Evolutionary conservation across 1,139 yeast species (phyloP), one percentile per base, ranked within the genome.

Genomic region (Suzukiozyma palmioleophila): DNA sequence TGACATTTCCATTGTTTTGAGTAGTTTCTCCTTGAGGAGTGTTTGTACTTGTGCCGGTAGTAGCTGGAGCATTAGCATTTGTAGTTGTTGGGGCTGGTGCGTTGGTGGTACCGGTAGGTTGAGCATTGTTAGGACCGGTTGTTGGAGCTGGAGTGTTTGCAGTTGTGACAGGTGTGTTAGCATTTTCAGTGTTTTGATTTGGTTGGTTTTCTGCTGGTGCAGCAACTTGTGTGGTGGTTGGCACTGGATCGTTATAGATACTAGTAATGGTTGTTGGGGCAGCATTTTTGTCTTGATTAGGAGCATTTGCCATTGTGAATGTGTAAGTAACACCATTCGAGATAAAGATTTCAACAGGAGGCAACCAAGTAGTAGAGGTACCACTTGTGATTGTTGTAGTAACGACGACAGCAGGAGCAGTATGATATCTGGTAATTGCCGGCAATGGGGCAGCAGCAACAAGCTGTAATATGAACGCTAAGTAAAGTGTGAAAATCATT

Each of bases 331-430:
- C 76, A 43, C 78, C 84, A 53, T 78, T 75, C 32, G 84, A 77
- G 40, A 83, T 71, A 36, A 81, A 66, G 32, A 80, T 66, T 54
- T 81, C 78, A 26, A 83, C 88, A n/a, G 87, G 79, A 38, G 89
- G 87, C 41, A 83, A 76, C 43, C 74, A 68, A 24, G 76, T 65
- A 8, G 84, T 73, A 33, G 80, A 72, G 5, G 84, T 79, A 8
- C 81, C 76, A 1, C 85, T 80, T 16, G 79, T 69, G 46, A 68
- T 67, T 16, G 78, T 73, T 41, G 72, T 64, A 1, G 80, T 74
- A 12, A 69, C 66, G 2, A 84, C 79, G 22, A 78, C 78, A 2
- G 78, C 62, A 1, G 63, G 69, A n/a, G 87, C 88, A 22, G 86
- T 80, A 52, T 78, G 83, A 34, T 66, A 62, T 53, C 84, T 70